Conservation (phyloP, 1,139 yeast genomes). For the Hemisphaericaspora xylofermentans region DNA sequence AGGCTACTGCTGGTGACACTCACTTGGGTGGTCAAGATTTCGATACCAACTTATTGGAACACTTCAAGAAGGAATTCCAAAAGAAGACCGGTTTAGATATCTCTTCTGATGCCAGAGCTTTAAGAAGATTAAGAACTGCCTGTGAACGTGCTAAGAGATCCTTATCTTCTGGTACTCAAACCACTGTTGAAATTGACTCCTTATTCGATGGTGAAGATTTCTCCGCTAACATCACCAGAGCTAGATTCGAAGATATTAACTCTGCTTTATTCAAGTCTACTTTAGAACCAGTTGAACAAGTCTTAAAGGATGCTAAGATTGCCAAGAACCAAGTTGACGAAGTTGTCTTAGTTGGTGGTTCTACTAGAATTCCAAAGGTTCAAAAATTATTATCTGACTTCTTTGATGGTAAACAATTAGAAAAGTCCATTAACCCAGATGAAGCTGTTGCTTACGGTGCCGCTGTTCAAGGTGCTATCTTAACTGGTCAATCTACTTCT, state of each 20-base stretch:
- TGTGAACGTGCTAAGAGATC: slow-evolving; percentile 99
- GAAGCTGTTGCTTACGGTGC: slow-evolving; percentile 99
- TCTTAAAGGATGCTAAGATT: slow-evolving; percentile 91
- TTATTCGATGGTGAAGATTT: slow-evolving; percentile 95
- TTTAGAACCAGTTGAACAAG: slow-evolving; percentile 97
- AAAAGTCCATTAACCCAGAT: slow-evolving; percentile 97
- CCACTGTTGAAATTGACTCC: slow-evolving; percentile 96
- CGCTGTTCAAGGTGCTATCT: slow-evolving; percentile 98
- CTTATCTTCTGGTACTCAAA: slow-evolving; percentile 93
- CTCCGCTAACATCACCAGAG: slow-evolving; percentile 96
- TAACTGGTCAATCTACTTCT: slow-evolving; percentile 96
- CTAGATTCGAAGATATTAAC: slow-evolving; percentile 98
- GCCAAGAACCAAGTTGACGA: slow-evolving; percentile 88
- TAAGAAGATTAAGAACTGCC: slow-evolving; percentile 98
- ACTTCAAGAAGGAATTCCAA: slow-evolving; percentile 93
- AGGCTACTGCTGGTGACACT: slow-evolving; percentile 99
- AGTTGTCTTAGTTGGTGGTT: slow-evolving; percentile 99
- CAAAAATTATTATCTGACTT: slow-evolving; percentile 96
- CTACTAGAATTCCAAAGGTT: slow-evolving; percentile 99
- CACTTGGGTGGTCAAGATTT: slow-evolving; percentile 99
- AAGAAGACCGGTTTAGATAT: slow-evolving; percentile 95
- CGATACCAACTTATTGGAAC: slow-evolving; percentile 93
- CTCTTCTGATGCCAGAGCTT: slow-evolving; percentile 90
- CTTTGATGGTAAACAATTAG: slow-evolving; percentile 97
- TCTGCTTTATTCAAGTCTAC: slow-evolving; percentile 95